These are phyloP conservation scores for Arxiozyma heterogenica DNA, from an alignment of 1,139 yeast species.

Conservation along the genomic window DNA sequence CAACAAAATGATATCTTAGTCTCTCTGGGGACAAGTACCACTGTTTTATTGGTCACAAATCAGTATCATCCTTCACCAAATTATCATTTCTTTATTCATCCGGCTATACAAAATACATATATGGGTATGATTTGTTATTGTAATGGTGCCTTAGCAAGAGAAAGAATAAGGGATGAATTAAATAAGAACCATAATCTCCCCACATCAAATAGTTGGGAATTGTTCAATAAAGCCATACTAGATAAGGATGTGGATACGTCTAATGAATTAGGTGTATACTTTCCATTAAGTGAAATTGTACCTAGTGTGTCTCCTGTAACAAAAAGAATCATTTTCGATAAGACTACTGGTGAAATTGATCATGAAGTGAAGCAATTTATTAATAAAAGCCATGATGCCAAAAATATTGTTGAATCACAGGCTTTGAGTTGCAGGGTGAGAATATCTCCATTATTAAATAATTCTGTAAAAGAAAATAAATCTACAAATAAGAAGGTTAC, in stretches of 20 bases:
- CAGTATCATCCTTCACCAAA: constrained; percentile 70
- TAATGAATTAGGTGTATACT: constrained; percentile 62
- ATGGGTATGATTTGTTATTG: constrained; percentile 97
- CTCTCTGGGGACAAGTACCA: constrained; percentile 84
- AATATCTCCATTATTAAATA: constrained; percentile 58
- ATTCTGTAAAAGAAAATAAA: constrained; percentile 12
- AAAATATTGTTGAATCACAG: constrained; percentile 76
- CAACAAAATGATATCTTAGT: constrained; percentile 67
- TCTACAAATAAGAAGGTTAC: constrained; percentile 4
- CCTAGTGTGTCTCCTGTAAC: constrained; percentile 61
- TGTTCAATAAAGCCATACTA: constrained; percentile 48
- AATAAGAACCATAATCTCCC: constrained; percentile 31
- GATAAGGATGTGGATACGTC: constrained; percentile 26
- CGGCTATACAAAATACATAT: constrained; percentile 63
- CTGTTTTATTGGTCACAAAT: constrained; percentile 72
- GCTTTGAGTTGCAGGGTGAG: constrained; percentile 76
- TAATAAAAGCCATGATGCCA: constrained; percentile 54
- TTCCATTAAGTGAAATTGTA: constrained; percentile 82
- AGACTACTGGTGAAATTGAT: constrained; percentile 25
- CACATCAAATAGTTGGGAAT: constrained; percentile 44
- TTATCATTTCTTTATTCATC: constrained; percentile 81
- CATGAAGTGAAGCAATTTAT: constrained; percentile 27
- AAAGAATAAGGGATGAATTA: constrained; percentile 56
- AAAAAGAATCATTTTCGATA: constrained; percentile 39
- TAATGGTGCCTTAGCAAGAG: constrained; percentile 84